Evolutionary conservation across 768 basidiomycete species (phyloP).

Genomic region (Wakefieldia striispora): DNA sequence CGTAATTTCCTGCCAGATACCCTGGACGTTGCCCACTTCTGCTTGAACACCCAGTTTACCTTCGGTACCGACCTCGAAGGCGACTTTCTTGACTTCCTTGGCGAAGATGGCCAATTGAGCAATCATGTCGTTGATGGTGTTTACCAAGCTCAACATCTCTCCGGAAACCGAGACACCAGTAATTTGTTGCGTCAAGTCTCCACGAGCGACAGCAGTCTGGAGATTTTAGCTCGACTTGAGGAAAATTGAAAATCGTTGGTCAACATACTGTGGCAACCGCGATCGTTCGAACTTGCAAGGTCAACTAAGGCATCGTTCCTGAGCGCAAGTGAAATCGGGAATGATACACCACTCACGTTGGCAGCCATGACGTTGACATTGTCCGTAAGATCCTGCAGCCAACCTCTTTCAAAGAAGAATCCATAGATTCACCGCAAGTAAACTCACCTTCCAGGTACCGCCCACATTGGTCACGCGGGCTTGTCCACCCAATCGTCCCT

Average conservation of each 20-base stretch:
- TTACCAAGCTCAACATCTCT: slow-evolving; percentile 93
- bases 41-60: slow-evolving; percentile 99
- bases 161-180: slow-evolving; percentile 89
- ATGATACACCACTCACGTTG: slow-evolving; percentile 53
- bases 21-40: slow-evolving; percentile 94
- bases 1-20: slow-evolving; percentile 99
- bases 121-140: slow-evolving; percentile 94
- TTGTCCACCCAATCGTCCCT: slow-evolving; percentile 92
- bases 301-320: slow-evolving; percentile 53
- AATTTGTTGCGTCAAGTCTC: slow-evolving; percentile 93
- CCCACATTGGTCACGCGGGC: slow-evolving; percentile 92
- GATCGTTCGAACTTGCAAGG: slow-evolving; percentile 90
- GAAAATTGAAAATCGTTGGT: neutral
- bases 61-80: slow-evolving; percentile 95
- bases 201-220: slow-evolving; percentile 87
- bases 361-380: slow-evolving; percentile 96
- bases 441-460: slow-evolving; percentile 86
- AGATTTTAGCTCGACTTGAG: neutral
- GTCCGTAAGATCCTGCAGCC: slow-evolving; percentile 74
- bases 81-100: slow-evolving; percentile 89
- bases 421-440: neutral
- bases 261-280: slow-evolving; percentile 81
- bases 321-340: neutral
- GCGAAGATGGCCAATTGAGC: slow-evolving; percentile 69
- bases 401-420: slow-evolving; percentile 5